Evolutionary conservation across 345 rosid genomes (phyloP), one percentile per base, ranked within the genome.

Genomic region (Xanthoceras sorbifolium): DNA sequence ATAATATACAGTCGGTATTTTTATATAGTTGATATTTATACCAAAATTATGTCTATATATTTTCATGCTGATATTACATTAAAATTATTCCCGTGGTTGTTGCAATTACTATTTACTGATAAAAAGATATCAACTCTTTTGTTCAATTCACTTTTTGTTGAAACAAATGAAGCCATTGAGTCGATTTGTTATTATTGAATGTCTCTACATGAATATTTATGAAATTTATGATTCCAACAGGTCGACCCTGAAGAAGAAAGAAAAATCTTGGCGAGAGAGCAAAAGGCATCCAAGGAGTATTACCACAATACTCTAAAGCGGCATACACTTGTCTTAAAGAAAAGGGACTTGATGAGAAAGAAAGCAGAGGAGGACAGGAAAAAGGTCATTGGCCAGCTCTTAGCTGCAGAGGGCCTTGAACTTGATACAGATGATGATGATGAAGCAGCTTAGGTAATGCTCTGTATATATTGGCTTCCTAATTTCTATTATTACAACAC

Each of bases 401-500:
- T 95, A 79, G 99, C 94, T 3, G 94, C 90, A 1, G 99, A 95
- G 86, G 98, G 98, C 67, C 93, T 93, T 5, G 98, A 95, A 79
- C 91, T 95, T n/a, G 99, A 90, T 73, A 78, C 88, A 0, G 94
- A 90, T 77, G 93, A 84, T 76, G 93, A 85, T 34, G 90, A 92
- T 29, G 89, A 85, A 66, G 14, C 82, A 23, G 57, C 5, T 32
- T 84, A 86, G 75, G 61, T 14, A 32, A 54, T 32, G 28, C 25
- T 44, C 18, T 44, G 32, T 20, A 40, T 9, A 52, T 32, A n/a
- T 12, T 67, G 12, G 65, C 61, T 71, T 38, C 52, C 71, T 12
- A 7, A 17, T 57, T 28, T 57, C 34, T 40, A 8, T 57, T 23
- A 14, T 50, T n/a, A 34, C 17, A 9, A 48, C 9, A 31, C 26